Base-by-base conservation (phyloP, 371 early-diverging fungal species). In the Circinella umbellata region DNA sequence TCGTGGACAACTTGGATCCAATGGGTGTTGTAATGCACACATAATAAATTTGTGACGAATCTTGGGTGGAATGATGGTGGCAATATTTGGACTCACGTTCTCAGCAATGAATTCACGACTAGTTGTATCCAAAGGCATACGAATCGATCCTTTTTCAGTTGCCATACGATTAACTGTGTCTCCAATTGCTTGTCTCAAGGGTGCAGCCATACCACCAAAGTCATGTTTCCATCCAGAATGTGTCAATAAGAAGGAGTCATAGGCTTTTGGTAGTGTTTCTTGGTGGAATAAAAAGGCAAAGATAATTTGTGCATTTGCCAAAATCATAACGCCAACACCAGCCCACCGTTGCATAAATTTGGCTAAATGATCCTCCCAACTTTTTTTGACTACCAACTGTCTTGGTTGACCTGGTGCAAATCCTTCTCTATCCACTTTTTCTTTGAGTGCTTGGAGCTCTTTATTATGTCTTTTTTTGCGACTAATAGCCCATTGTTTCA, bases 21-120 rank as follows among this genome's bases (percentile, higher is more conserved):
- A 64, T 8, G 94, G 93, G 70, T 95, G 95, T 70, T 92, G 88
- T 54, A 94, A 64, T 0, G 88, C 90, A 67, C 95, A 95, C 72
- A 89, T 79, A 38, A 91, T 83, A 65, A 75, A 89, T 60, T 89
- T 82, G 72, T 94, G 95, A 7, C 86, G 86, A 13, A 89, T 35
- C 36, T 75, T 71, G 14, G 77, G 70, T 9, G 81, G 79, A 48
- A 88, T 77, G 39, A 81, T 68, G 11, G 76, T 80, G 17, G 83
- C 88, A 67, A 90, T 81, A 64, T 88, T 88, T 20, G 90, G 88
- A 36, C 84, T 86, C 34, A 90, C 72, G 61, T 81, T 74, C 48
- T 83, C 75, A 4, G 86, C 80, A 42, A 88, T 78, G 63, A 78
- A 90, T 34, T 86, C 84, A 49, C 74, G 80, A 42, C 82, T 84